A percentile compares a stretch with the other conserved stretches of the same genome.
phyloP scores from a whole-genome alignment of 1,284 basidiomycete species.

The Athelia psychrophila region DNA sequence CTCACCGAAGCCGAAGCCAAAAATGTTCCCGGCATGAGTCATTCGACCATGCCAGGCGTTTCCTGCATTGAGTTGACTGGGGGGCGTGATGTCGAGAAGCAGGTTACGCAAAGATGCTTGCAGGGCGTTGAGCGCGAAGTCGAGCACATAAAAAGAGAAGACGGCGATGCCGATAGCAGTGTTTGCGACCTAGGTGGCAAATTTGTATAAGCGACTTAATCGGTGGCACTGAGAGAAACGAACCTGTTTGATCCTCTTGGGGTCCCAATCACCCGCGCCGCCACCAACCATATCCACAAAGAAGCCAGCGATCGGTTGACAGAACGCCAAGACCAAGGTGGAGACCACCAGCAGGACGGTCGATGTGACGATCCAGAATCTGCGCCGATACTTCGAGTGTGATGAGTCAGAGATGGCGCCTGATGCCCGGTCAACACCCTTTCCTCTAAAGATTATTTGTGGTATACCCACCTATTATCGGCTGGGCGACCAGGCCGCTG shows the following conservation, averaged over 20 bases:
- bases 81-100: constrained; percentile 85
- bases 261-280: constrained; percentile 90
- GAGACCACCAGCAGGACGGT: constrained; percentile 73
- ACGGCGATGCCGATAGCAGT: constrained; percentile 85
- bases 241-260: constrained; percentile 62
- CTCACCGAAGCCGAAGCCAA: constrained; percentile 87
- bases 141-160: constrained; percentile 89
- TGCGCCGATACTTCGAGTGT: constrained; percentile 80
- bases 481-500: constrained; percentile 91
- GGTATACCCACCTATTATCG: constrained; percentile 74
- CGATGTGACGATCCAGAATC: constrained; percentile 87
- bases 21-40: constrained; percentile 92
- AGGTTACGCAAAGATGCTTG: constrained; percentile 93
- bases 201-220: constrained; percentile 1
- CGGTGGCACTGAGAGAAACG: constrained; percentile 16
- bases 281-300: constrained; percentile 78
- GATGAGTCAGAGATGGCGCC: constrained; percentile 94
- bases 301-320: constrained; percentile 68
- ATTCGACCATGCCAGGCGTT: constrained; percentile 99
- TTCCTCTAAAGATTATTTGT: constrained; percentile 21
- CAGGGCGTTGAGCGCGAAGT: constrained; percentile 93
- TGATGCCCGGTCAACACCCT: constrained; percentile 30
- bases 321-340: constrained; percentile 83
- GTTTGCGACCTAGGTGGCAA: constrained; percentile 50
- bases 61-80: constrained; percentile 83